Evolutionary conservation across 768 basidiomycete species (phyloP).

Genomic region (Xerocomus potaroensis): DNA sequence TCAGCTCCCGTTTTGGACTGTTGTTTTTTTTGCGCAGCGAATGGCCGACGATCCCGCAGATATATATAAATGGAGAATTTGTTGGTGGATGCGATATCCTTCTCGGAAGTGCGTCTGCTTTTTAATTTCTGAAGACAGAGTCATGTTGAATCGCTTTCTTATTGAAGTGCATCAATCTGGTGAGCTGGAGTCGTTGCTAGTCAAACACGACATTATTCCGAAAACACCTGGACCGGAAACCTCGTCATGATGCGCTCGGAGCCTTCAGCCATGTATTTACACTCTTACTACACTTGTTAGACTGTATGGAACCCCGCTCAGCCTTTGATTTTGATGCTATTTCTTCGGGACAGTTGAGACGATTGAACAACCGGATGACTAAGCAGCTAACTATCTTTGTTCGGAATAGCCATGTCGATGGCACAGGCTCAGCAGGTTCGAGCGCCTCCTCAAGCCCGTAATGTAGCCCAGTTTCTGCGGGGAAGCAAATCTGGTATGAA

Average conservation of each 20-base stretch:
- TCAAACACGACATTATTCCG: conserved; percentile 66
- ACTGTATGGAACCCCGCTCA: not conserved
- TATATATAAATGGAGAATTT: conserved; percentile 94
- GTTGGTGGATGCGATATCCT: conserved; percentile 97
- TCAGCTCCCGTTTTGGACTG: not conserved
- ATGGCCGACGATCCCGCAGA: conserved; percentile 97
- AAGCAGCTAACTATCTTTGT: no score
- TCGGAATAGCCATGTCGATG: conserved; percentile 38
- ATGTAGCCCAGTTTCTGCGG: conserved; percentile 83
- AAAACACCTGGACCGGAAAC: conserved; percentile 28
- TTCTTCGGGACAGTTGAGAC: no score
- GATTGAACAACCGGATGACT: not conserved
- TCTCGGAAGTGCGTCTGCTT: conserved; percentile 74
- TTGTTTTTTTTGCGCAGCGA: conserved; percentile 48
- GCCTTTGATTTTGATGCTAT: not conserved
- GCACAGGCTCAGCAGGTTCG: conserved; percentile 68
- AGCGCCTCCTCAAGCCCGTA: conserved; percentile 75
- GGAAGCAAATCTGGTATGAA: conserved; percentile 86
- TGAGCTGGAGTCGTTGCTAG: conserved; percentile 80
- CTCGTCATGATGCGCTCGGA: not conserved
- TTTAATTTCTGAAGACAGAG: no score
- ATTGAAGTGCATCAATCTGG: conserved; percentile 90
- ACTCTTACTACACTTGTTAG: not conserved
- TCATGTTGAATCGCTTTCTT: no score
- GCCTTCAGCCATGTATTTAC: not conserved